These are phyloP conservation scores for Globisporangium recalcitrans DNA, from an alignment of 352 stramenopile genomes.

Conservation along the genomic window DNA sequence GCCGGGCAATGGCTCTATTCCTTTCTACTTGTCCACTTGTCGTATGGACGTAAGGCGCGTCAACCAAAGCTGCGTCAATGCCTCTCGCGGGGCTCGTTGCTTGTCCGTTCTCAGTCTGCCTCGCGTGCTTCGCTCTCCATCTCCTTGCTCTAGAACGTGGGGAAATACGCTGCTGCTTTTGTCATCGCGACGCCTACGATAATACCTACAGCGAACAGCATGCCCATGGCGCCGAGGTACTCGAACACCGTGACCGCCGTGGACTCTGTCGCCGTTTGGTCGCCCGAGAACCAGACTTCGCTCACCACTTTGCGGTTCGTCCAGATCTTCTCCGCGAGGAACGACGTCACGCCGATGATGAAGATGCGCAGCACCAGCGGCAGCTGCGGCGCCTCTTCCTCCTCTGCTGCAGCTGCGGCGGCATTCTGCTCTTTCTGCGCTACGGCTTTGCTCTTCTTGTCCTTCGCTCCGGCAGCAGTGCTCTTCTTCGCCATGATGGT, in stretches of 20 bases:
- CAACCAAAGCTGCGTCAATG: no score
- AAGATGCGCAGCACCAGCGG: conserved; percentile 51
- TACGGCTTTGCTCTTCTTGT: conserved; percentile 7
- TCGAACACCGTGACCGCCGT: conserved; percentile 72
- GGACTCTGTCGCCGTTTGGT: conserved; percentile 45
- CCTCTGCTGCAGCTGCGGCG: conserved; percentile 5
- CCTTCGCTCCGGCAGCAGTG: background rate
- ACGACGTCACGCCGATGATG: conserved; percentile 63
- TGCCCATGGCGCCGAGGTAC: conserved; percentile 72
- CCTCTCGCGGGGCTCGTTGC: no score
- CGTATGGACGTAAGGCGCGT: no score
- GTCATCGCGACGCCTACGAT: conserved; percentile 49
- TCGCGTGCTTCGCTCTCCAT: background rate
- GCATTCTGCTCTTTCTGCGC: background rate
- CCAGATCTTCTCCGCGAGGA: conserved; percentile 78
- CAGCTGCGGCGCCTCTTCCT: conserved; percentile 28
- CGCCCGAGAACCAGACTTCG: conserved; percentile 55
- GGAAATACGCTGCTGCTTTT: conserved; percentile 28
- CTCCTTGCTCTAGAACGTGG: conserved; percentile 3
- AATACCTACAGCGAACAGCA: conserved; percentile 68
- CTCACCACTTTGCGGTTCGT: conserved; percentile 62
- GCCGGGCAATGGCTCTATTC: no score
- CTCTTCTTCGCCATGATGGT: conserved; percentile 13
- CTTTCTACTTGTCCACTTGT: no score
- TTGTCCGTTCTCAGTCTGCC: background rate